These are phyloP conservation scores for Escovopsis sp. DNA, from an alignment of 2,329 filamentous ascomycete species.

Conservation along the genomic window DNA sequence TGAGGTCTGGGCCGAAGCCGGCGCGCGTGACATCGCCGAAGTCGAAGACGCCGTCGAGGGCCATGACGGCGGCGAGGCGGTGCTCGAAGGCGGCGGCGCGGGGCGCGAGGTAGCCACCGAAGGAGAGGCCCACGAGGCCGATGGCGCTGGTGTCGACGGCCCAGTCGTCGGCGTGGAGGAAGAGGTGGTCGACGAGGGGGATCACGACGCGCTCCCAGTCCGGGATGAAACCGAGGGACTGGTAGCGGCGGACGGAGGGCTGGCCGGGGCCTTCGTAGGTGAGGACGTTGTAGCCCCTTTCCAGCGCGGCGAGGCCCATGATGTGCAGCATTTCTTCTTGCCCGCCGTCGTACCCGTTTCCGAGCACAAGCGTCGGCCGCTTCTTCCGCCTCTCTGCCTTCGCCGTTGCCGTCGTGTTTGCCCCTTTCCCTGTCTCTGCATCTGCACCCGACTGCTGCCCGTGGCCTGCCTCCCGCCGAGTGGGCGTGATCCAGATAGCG, in stretches of 20 bases:
- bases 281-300: conserved; percentile 24
- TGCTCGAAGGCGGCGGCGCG: conserved; percentile 29
- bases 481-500: conserved; percentile 16
- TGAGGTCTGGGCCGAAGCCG: conserved; percentile 2
- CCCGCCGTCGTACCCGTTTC: conserved; percentile 24
- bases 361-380: conserved; percentile 23
- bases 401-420: too few species aligned
- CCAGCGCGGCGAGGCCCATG: conserved; percentile 17
- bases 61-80: conserved; percentile 24
- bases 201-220: conserved; percentile 27
- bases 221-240: conserved; percentile 27
- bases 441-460: too few species aligned
- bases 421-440: too few species aligned
- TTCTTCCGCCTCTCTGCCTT: not conserved
- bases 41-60: conserved; percentile 24
- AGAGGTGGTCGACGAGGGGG: conserved; percentile 24
- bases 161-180: conserved; percentile 15
- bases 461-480: too few species aligned
- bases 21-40: conserved; percentile 7
- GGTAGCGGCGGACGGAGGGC: conserved; percentile 22
- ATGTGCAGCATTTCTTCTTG: conserved; percentile 27
- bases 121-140: conserved; percentile 23
- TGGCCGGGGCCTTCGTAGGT: conserved; percentile 33
- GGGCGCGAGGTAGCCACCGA: conserved; percentile 24
- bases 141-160: conserved; percentile 17